A percentile compares a stretch with the other conserved stretches of the same genome.
Conservation (phyloP, 1,284 basidiomycete species). For the Ceraceosorus guamensis region DNA sequence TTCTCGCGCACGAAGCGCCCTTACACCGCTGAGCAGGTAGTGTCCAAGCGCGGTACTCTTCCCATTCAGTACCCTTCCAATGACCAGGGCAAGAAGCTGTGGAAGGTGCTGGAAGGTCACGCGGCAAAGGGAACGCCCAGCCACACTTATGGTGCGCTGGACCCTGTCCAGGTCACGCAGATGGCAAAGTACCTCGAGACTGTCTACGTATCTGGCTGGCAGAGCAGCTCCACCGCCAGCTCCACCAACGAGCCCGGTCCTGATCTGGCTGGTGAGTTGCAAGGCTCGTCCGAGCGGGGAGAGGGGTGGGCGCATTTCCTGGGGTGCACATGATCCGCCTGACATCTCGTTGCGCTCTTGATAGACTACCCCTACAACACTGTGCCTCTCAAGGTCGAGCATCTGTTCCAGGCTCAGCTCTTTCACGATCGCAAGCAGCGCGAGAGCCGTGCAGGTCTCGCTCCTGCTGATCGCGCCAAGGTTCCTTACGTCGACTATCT, state of each 20-base stretch:
- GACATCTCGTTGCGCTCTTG: background rate
- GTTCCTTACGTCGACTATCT: slow-evolving; percentile 51
- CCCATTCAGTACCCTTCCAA: slow-evolving; percentile 79
- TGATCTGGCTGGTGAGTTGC: slow-evolving; percentile 28
- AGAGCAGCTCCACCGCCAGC: slow-evolving; percentile 44
- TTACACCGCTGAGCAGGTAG: slow-evolving; percentile 86
- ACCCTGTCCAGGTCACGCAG: slow-evolving; percentile 76
- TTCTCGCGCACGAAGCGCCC: slow-evolving; percentile 77
- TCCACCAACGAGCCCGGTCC: slow-evolving; percentile 48
- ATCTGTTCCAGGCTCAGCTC: slow-evolving; percentile 60
- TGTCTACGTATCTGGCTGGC: slow-evolving; percentile 49
- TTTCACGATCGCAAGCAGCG: slow-evolving; percentile 59
- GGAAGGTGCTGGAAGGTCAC: slow-evolving; percentile 58
- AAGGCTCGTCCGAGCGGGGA: too few relatives aligned
- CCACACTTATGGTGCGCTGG: slow-evolving; percentile 93
- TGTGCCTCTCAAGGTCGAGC: slow-evolving; percentile 60
- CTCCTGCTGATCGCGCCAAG: slow-evolving; percentile 58
- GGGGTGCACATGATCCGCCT: background rate
- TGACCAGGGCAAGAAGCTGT: slow-evolving; percentile 79
- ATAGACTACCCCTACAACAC: slow-evolving; percentile 60
- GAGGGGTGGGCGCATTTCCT: background rate
- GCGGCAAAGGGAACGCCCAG: slow-evolving; percentile 59
- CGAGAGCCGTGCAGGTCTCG: slow-evolving; percentile 56
- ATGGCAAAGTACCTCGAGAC: slow-evolving; percentile 50
- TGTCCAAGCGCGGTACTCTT: slow-evolving; percentile 85